Base-by-base conservation (phyloP, 257 asterid species). In the Ilex asprella region DNA sequence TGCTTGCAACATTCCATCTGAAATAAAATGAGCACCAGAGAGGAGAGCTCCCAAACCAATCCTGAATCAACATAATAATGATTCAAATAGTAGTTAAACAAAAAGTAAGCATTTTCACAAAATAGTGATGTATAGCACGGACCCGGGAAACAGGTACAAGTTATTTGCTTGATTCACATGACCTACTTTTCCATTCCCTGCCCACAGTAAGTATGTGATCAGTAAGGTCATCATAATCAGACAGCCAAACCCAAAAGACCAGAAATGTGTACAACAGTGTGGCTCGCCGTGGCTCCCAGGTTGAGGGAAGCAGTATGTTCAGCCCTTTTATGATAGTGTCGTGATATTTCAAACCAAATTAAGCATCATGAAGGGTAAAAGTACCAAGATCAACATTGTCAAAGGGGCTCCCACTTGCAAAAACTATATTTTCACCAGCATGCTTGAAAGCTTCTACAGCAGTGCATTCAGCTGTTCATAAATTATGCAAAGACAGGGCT, bases 131-230 rank as follows among this genome's bases (percentile, higher is more conserved):
- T 30, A 55, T 61, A 68, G 43, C 73, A 85, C 96, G 32, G 54
- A 93, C 99, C 99, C 99, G 2, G 97, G 97, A 74, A 93, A 93
- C 55, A 93, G 89, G 80, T 93, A 93, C 99, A 93, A 89, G 72
- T 93, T 93, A 72, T 93, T 93, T 59, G 99, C 99, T 85, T 93
- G 99, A 79, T 93, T 93, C 68, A 89, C 99, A 67, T 87, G 87
- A 39, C 96, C 96, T 49, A 70, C 72, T 77, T 79, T 87, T 59
- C 96, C 99, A 60, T 78, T 78, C 65, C 92, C 99, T 93, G 95
- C 52, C 74, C 65, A 73, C 52, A 64, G 67, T 70, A 44, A 21
- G 27, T 21, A 21, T 21, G 62, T 13, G 56, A 69, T 69, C 56
- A 32, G 61, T 51, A 31, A 56, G 41, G 44, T 14, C 29, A 56